Evolutionary conservation across 2,329 filamentous ascomycete genomes (phyloP), one percentile per base, ranked within the genome.

Genomic region (Annulohypoxylon truncatum): DNA sequence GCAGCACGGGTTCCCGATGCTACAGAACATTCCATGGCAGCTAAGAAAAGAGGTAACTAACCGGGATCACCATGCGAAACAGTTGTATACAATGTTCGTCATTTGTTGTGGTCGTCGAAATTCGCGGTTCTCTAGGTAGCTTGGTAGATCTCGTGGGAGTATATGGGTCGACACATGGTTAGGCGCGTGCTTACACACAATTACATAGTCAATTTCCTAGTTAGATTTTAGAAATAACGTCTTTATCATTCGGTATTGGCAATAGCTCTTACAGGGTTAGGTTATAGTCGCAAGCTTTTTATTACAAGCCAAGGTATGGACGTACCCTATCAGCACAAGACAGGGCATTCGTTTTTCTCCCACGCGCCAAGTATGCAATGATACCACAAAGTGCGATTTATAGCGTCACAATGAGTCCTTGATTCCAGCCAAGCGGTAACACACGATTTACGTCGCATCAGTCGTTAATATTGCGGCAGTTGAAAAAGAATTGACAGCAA

Each of bases 1-100:
- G 67, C 50, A 57, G 38, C 24, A 40, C 18, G 44, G 38, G 57
- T 51, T 18, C 48, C 12, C 63, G 63, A 69, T 69, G 63, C 53
- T 4, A 66, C 66, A n/a, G 58, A 59, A 54, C 38, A 29, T 47
- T 50, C 62, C 55, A 46, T 54, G 44, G 18, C n/a, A 40, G 8
- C 28, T 62, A 20, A 18, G 33, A 63, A 18, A 48, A 24, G 22
- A 26, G 22, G 20, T 13, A 46, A 26, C 20, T 2, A 12, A 46
- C 22, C 22, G 42, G 22, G 13, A 24, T 26, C 15, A 20, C 26
- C 20, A 26, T n/a, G 20, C 42, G 26, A 8, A 46, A 46, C 42
- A 46, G 4, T 10, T 10, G 26, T n/a, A 46, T 46, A 4, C 13
- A 26, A 10, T 13, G 42, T n/a, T 26, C 12, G 15, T 46, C 9